Conservation (phyloP, 139 green algal genomes). For the Coelastrella sp. region DNA sequence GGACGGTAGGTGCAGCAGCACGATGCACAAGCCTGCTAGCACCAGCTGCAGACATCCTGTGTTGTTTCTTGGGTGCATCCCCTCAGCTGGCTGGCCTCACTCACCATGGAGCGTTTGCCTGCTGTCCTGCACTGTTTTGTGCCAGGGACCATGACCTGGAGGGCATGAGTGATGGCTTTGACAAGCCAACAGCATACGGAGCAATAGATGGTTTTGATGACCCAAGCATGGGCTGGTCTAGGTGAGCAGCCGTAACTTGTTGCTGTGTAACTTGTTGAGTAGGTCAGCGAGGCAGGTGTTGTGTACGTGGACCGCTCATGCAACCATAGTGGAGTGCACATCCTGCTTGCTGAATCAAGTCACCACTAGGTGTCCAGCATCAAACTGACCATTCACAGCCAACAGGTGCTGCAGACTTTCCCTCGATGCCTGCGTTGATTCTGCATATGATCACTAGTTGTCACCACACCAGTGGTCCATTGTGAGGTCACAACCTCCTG, state of each 20-base stretch:
- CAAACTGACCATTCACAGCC: too few relatives aligned
- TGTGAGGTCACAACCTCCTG: too few relatives aligned
- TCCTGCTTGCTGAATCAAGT: too few relatives aligned
- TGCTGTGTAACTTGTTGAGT: not conserved
- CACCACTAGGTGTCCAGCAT: too few relatives aligned
- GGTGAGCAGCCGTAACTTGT: slow-evolving; percentile 16
- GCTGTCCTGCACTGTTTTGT: not conserved
- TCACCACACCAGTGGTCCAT: too few relatives aligned
- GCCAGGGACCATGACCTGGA: slow-evolving; percentile 78
- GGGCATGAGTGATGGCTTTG: slow-evolving; percentile 89
- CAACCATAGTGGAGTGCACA: too few relatives aligned
- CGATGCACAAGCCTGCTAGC: not conserved
- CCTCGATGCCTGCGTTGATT: not conserved
- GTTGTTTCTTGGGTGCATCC: too few relatives aligned
- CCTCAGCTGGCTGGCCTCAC: too few relatives aligned
- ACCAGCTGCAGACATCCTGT: too few relatives aligned
- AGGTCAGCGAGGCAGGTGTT: not conserved
- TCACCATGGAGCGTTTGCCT: too few relatives aligned
- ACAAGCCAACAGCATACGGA: slow-evolving; percentile 89
- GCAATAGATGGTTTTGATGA: slow-evolving; percentile 91
- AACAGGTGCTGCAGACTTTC: not conserved
- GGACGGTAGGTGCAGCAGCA: not conserved
- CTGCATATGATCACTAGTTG: too few relatives aligned
- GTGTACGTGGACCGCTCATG: not conserved
- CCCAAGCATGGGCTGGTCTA: slow-evolving; percentile 89